Evolutionary conservation across 208 protist species (phyloP), one percentile per base, ranked within the genome.

Genomic region (Phytomonas serpens): DNA sequence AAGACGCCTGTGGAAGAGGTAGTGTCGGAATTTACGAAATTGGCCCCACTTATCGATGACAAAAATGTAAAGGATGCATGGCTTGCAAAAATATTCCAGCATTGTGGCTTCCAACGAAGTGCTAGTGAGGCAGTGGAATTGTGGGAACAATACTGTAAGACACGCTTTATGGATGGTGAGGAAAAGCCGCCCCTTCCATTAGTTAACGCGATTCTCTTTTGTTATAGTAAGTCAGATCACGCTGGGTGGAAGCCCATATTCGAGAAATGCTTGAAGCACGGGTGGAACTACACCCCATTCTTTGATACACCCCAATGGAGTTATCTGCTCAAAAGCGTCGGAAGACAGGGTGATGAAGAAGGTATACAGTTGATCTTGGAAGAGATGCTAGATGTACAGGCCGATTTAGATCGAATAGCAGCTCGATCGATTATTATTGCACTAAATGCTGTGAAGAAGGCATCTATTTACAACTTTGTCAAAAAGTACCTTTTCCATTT

Each of bases 401-500:
- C 87, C 23, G 89, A 94, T 73, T 67, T 94, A 2, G 89, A 94
- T 79, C 88, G 86, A 62, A 78, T 96, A 19, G 84, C 93, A 73
- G 80, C 89, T 5, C 81, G 87, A 42, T 90, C 87, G 31, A 68
- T 93, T 32, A 83, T 93, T 19, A 82, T 92, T 71, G 92, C 89
- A 14, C 74, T 96, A 51, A 96, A 96, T 66, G 80, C 84, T 14
- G 80, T 96, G 29, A 82, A 69, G 33, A 80, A 92, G 69, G 85
- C 87, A 67, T 72, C 77, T 51, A 79, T 86, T 38, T 96, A 96
- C 77, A 92, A 93, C 68, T 93, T 86, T 71, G 70, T 93, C 33
- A 96, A 96, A 74, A 86, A 85, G 72, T 94, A 86, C 73, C 77
- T 96, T 14, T 93, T 94, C 77, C 80, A 94, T 74, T 87, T 96